Evolutionary conservation across 768 basidiomycete genomes (phyloP), one percentile per base, ranked within the genome.

Genomic region (Rhizopogon rudus): DNA sequence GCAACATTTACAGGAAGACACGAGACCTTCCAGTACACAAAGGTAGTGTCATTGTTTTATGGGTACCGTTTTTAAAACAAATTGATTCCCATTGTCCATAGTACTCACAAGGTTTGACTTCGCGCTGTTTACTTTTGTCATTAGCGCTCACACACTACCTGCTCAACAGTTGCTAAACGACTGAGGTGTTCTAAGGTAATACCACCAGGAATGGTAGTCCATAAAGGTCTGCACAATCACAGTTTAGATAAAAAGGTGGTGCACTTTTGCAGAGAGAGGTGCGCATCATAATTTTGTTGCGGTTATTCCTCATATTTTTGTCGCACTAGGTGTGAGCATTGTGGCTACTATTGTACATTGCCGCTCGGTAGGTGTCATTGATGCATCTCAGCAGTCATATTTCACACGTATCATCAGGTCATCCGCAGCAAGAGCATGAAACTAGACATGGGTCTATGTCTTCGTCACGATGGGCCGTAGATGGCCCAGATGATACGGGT

Each of bases 391-490:
- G 42, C 33, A 42, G 28, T 39, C 40, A 10, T 1, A 2, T 37
- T 25, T 49, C 8, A 49, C 20, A 3, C 14, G 13, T 8, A 5
- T 16, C 22, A 35, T 4, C 20, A 86, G 84, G 79, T 0, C 84
- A 86, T 54, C 54, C 80, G 0, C 82, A 86, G 54, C 73, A 77
- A 57, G 80, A 82, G 44, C 84, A 86, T 40, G 82, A 84, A 43
- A 86, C 84, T 0, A 73, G 73, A 14, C 84, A 86, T 54, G 85
- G 84, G 5, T 83, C 81, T 1, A 85, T 85, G 83, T 78, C 81
- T 0, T 73, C 69, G 53, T 79, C 81, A 0, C 71, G 73, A 41
- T 86, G 85, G 85, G 71, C 77, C 0, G 62, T 84, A 3, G 81
- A 84, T 51, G 79, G 77, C 1, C 74, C 76, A 1, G 78, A 82